Base-by-base conservation (phyloP, 2,329 filamentous ascomycete species). In the Fusarium subtropicale region DNA sequence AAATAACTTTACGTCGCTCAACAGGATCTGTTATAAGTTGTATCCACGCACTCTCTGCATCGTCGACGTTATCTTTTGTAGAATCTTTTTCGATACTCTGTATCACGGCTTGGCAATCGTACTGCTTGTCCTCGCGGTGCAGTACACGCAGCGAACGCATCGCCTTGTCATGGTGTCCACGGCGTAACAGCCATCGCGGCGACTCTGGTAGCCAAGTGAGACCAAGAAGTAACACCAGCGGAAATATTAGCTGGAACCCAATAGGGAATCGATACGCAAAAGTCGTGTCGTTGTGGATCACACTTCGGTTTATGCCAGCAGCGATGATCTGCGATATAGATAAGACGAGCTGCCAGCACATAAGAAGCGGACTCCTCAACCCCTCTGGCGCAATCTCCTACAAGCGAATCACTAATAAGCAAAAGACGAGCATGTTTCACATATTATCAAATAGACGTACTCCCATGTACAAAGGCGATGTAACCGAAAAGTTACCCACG, bases 1-100 rank as follows among this genome's bases (percentile, higher is more conserved):
- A 84, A 24, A 85, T 73, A 15, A 84, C 74, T 71, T 85, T 85
- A 31, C 81, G 78, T 18, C 82, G 76, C 71, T 84, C 83, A 34
- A 84, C 75, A 0, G 82, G 82, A 41, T 85, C 81, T 0, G 69
- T 77, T 57, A 84, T 18, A 3, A 84, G 76, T 7, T 78, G 75
- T 13, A 60, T 47, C 83, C 82, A 84, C 8, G 75, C 75, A 1
- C 80, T 78, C 34, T 78, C 68, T 2, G 66, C 64, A 7, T 75
- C 73, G 20, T 69, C 65, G 18, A 77, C 71, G 20, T 60, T 60
- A 39, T 80, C 79, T 44, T 79, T 76, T 54, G 83, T 79, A 6
- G 82, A 71, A 44, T 82, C 80, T 38, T 79, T 76, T 64, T 85
- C 81, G 53, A 84, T 84, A 41, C 80, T 79, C 30, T 79, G 78